Percentiles rank a stretch among this genome's conserved stretches.
Evolutionary conservation across 1,284 basidiomycete species (phyloP).

Genomic region (Ganoderma lingzhi): DNA sequence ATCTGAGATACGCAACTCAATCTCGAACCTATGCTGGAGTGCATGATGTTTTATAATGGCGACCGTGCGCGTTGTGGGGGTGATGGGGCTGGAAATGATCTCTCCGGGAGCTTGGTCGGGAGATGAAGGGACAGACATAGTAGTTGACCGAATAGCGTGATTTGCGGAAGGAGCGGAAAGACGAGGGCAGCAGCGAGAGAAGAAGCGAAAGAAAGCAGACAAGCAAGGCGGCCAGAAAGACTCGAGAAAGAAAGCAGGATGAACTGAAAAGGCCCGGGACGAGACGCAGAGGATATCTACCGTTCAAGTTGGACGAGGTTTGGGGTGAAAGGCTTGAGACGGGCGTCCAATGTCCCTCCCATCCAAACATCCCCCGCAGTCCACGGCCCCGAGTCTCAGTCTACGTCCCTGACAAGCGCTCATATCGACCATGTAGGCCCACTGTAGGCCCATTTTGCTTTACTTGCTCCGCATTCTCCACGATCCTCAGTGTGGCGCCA

Average conservation of each 20-base stretch:
- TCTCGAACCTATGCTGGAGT: slow-evolving; percentile 72
- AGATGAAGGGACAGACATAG: slow-evolving; percentile 38
- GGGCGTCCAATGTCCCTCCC: not conserved
- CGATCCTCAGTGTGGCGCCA: not conserved
- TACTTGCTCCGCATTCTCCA: not conserved
- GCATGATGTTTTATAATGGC: slow-evolving; percentile 84
- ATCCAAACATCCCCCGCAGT: slow-evolving; percentile 6
- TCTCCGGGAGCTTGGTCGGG: slow-evolving; percentile 31
- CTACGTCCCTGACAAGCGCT: slow-evolving; percentile 12
- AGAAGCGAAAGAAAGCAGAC: slow-evolving; percentile 1
- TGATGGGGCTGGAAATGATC: slow-evolving; percentile 32
- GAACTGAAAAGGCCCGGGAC: slow-evolving; percentile 27
- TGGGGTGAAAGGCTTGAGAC: slow-evolving; percentile 13
- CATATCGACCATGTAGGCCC: not conserved
- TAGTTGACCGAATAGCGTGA: slow-evolving; percentile 15
- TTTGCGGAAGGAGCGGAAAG: slow-evolving; percentile 24
- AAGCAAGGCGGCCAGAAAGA: slow-evolving; percentile 1
- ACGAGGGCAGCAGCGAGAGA: slow-evolving; percentile 8
- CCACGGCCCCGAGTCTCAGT: not conserved
- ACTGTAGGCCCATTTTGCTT: not conserved
- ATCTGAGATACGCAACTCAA: slow-evolving; percentile 77
- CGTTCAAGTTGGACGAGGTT: slow-evolving; percentile 33
- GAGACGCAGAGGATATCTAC: slow-evolving; percentile 24
- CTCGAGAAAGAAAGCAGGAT: slow-evolving; percentile 26
- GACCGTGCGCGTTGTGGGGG: slow-evolving; percentile 66